Evolutionary conservation across 2,329 filamentous ascomycete genomes (phyloP).

Genomic region (Apiospora sp.): DNA sequence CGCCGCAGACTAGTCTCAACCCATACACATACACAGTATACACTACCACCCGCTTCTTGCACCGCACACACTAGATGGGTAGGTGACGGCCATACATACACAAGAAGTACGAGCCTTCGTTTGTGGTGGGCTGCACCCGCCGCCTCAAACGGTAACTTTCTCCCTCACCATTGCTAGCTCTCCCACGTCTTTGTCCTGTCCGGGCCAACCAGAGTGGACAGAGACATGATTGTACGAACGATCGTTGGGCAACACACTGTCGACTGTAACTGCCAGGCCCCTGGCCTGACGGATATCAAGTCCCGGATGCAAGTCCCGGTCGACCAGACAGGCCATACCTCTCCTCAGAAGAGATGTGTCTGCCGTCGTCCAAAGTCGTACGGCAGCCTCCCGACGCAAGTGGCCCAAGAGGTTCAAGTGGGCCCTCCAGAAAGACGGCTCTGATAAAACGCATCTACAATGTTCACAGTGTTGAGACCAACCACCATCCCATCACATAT

Average conservation of each 20-base stretch:
- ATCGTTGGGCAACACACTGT: background rate
- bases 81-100: constrained; percentile 9
- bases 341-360: constrained; percentile 6
- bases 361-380: background rate
- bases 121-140: constrained; percentile 20
- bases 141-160: constrained; percentile 2
- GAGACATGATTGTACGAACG: background rate
- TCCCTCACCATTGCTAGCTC: constrained; percentile 20
- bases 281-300: background rate
- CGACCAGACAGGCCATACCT: background rate
- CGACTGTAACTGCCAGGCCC: background rate
- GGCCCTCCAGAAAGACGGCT: background rate
- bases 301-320: background rate
- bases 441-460: background rate
- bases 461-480: constrained; percentile 10
- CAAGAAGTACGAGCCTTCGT: constrained; percentile 13
- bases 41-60: background rate
- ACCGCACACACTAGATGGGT: background rate
- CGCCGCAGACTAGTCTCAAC: constrained; percentile 1
- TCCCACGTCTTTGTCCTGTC: background rate
- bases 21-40: constrained; percentile 3
- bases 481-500: constrained; percentile 4
- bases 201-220: constrained; percentile 9
- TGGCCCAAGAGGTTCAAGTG: constrained; percentile 7
- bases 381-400: constrained; percentile 19